Percentiles rank a stretch among this genome's conserved stretches.
phyloP scores from a whole-genome alignment of 306 rosid species.

The Pyrus communis region DNA sequence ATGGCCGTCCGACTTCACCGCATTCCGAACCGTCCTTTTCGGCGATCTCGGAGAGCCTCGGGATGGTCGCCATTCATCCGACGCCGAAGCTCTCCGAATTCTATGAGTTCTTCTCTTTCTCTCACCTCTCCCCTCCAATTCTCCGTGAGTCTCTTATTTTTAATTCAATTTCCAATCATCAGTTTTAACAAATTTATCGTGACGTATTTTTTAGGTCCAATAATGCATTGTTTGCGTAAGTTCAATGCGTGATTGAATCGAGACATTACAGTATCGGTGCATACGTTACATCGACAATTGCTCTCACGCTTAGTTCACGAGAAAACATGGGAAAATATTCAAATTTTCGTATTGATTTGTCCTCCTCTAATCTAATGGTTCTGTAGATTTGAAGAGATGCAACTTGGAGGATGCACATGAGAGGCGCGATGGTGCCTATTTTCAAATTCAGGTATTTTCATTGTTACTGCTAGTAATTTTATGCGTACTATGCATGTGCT shows the following conservation, averaged over 20 bases:
- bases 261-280: too few relatives aligned
- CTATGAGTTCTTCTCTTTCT: slow-evolving; percentile 81
- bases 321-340: not conserved
- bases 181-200: too few relatives aligned
- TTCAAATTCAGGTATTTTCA: slow-evolving; percentile 62
- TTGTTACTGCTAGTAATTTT: not conserved
- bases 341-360: not conserved
- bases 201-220: too few relatives aligned
- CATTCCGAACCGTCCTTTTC: slow-evolving; percentile 30
- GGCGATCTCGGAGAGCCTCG: slow-evolving; percentile 61
- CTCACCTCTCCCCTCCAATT: slow-evolving; percentile 69
- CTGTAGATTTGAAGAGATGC: slow-evolving; percentile 60
- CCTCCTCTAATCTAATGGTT: not conserved
- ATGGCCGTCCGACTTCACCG: slow-evolving; percentile 28
- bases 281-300: too few relatives aligned
- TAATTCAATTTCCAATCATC: not conserved
- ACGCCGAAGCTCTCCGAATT: slow-evolving; percentile 88
- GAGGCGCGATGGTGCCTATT: slow-evolving; percentile 46
- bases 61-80: slow-evolving; percentile 85
- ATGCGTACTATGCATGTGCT: too few relatives aligned
- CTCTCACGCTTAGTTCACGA: not conserved
- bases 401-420: slow-evolving; percentile 41
- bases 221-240: too few relatives aligned
- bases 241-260: too few relatives aligned
- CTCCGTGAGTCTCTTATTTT: slow-evolving; percentile 35